phyloP scores from a whole-genome alignment of 1,139 yeast species.

The Hyphopichia buzzinii region DNA sequence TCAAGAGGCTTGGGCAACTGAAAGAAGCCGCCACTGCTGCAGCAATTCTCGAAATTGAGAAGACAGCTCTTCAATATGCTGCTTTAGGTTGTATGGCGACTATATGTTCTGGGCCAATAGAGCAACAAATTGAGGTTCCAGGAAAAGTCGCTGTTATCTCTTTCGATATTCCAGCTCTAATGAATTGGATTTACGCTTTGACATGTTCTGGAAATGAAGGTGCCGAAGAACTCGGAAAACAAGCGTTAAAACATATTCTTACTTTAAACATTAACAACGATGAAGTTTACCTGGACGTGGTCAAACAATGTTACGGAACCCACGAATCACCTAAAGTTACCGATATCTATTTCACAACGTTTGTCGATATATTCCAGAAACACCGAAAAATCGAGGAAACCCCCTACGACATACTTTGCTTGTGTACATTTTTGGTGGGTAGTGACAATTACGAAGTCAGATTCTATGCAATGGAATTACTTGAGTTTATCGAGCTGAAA shows the following conservation, averaged over 20 bases:
- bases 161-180: slow-evolving; percentile 66
- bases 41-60: slow-evolving; percentile 84
- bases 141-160: slow-evolving; percentile 50
- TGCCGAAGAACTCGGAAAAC: slow-evolving; percentile 61
- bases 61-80: slow-evolving; percentile 65
- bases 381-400: slow-evolving; percentile 39
- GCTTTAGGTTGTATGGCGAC: slow-evolving; percentile 84
- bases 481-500: slow-evolving; percentile 54
- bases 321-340: slow-evolving; percentile 51
- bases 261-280: slow-evolving; percentile 54
- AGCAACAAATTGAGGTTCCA: slow-evolving; percentile 46
- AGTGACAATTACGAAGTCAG: slow-evolving; percentile 61
- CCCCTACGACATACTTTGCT: slow-evolving; percentile 58
- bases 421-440: slow-evolving; percentile 70
- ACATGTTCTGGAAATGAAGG: slow-evolving; percentile 55
- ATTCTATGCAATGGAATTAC: slow-evolving; percentile 56
- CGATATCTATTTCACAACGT: slow-evolving; percentile 67
- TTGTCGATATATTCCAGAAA: slow-evolving; percentile 57
- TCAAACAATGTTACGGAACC: slow-evolving; percentile 65
- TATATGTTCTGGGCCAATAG: slow-evolving; percentile 65
- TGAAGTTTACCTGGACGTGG: slow-evolving; percentile 60
- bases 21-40: slow-evolving; percentile 54
- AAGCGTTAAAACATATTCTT: slow-evolving; percentile 71
- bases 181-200: slow-evolving; percentile 77
- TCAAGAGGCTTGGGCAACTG: slow-evolving; percentile 37